These are phyloP conservation scores for Myrica gale DNA, from an alignment of 306 rosid species.

Conservation along the genomic window DNA sequence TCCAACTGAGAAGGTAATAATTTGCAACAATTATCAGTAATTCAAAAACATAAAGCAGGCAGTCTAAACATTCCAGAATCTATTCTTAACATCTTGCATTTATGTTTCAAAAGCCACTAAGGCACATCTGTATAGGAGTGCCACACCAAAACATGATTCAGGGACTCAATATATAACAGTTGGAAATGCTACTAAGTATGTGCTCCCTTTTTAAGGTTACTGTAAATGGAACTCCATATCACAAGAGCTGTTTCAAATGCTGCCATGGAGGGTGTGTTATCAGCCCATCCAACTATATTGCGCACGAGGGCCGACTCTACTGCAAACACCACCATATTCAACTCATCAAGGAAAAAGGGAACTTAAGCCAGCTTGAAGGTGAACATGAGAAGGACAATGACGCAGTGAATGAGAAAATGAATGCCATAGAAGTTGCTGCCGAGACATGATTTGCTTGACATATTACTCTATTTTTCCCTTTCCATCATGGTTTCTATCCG, in stretches of 20 bases:
- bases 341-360: conserved; percentile 93
- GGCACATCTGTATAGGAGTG: neutral
- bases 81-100: conserved; percentile 1
- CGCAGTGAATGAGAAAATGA: conserved; percentile 32
- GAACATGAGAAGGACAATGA: conserved; percentile 55
- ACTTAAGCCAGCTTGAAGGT: conserved; percentile 96
- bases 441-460: conserved; percentile 39
- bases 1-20: conserved; percentile 88
- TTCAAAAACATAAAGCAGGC: neutral
- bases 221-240: conserved; percentile 96
- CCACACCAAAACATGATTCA: neutral
- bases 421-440: conserved; percentile 52
- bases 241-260: conserved; percentile 95
- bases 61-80: neutral
- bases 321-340: conserved; percentile 95
- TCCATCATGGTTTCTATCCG: conserved; percentile 2
- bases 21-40: neutral
- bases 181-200: conserved; percentile 9
- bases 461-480: conserved; percentile 14
- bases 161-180: neutral
- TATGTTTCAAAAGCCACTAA: neutral
- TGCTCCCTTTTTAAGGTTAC: conserved; percentile 55
- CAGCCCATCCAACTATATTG: conserved; percentile 96
- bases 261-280: conserved; percentile 95
- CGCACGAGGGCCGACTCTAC: conserved; percentile 94